Evolutionary conservation across 2,329 filamentous ascomycete species (phyloP), one percentile per base, ranked within the genome.

Genomic region (Xylariaceae sp.): DNA sequence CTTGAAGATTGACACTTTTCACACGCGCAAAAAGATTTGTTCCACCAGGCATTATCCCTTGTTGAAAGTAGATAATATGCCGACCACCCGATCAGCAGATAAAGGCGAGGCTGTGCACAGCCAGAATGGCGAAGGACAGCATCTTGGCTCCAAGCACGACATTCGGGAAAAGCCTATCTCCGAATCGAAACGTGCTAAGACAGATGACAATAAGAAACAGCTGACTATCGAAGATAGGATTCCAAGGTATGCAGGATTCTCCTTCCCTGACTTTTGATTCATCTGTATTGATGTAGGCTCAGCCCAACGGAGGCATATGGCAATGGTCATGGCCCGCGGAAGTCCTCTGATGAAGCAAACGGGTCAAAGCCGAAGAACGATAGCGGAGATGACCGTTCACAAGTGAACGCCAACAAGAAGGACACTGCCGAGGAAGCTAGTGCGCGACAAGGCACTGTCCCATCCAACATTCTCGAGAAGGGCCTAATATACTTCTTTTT

Each of bases 401-500:
- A 76, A 27, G 72, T 74, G 41, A 68, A 75, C 53, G 67, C 67
- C 5, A 59, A 73, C 14, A 48, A 65, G 19, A 50, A 63, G 10
- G 54, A 35, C 12, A 48, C 55, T 19, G 56, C 58, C 12, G 57
- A 63, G 34, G 39, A 59, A 40, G 49, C 41, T 33, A 53, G 61
- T 11, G 60, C 59, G n/a, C 67, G 67, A 25, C 47, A 64, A 4
- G 58, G 56, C 14, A 45, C 45, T 1, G 60, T 72, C 1, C 69
- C 73, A 0, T 71, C 76, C 0, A 75, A 58, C 40, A 81, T 95
- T 20, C 74, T 94, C 2, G 90, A 96, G 61, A 95, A 93, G 59
- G 90, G 90, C 3, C 78, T 93, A 56, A 83, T 95, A 55, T 95
- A 95, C 72, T 95, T 95, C 75, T 94, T 95, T 72, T 85, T 86